Evolutionary conservation across 2,329 filamentous ascomycete genomes (phyloP).

Genomic region (Biscogniauxia marginata): DNA sequence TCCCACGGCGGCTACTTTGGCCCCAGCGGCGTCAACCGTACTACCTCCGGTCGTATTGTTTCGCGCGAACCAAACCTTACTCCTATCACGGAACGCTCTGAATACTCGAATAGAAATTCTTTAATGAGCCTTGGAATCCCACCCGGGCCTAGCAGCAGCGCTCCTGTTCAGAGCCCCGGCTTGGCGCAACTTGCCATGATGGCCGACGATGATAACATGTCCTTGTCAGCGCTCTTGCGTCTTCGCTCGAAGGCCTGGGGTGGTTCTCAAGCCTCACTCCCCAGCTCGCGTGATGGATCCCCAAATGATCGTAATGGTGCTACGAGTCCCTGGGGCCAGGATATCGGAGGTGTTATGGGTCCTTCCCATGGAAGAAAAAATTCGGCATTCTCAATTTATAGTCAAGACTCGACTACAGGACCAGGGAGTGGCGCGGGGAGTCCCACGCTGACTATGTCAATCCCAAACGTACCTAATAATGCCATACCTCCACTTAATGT

Average conservation of each 20-base stretch:
- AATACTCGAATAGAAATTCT: slow-evolving; percentile 93
- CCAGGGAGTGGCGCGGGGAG: slow-evolving; percentile 46
- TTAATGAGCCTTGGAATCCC: slow-evolving; percentile 71
- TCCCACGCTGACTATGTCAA: slow-evolving; percentile 48
- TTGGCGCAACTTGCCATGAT: slow-evolving; percentile 73
- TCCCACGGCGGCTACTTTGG: slow-evolving; percentile 89
- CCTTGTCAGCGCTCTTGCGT: slow-evolving; percentile 68
- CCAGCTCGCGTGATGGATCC: slow-evolving; percentile 49
- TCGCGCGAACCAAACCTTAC: slow-evolving; percentile 89
- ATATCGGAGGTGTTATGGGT: slow-evolving; percentile 16
- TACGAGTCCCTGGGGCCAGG: slow-evolving; percentile 42
- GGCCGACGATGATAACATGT: slow-evolving; percentile 70
- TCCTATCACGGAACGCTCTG: slow-evolving; percentile 91
- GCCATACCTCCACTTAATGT: slow-evolving; percentile 18
- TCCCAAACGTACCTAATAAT: slow-evolving; percentile 29
- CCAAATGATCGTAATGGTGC: slow-evolving; percentile 43
- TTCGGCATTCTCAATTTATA: slow-evolving; percentile 49
- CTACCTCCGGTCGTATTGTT: slow-evolving; percentile 69
- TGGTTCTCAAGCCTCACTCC: slow-evolving; percentile 72
- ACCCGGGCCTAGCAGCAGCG: slow-evolving; percentile 45
- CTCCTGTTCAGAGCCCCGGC: slow-evolving; percentile 64
- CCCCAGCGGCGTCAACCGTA: slow-evolving; percentile 66
- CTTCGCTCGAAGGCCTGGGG: slow-evolving; percentile 77
- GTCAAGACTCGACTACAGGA: slow-evolving; percentile 44
- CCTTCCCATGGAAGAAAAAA: slow-evolving; percentile 44